phyloP scores from a whole-genome alignment of 2,329 filamentous ascomycete genomes.

The Cercospora janseana region DNA sequence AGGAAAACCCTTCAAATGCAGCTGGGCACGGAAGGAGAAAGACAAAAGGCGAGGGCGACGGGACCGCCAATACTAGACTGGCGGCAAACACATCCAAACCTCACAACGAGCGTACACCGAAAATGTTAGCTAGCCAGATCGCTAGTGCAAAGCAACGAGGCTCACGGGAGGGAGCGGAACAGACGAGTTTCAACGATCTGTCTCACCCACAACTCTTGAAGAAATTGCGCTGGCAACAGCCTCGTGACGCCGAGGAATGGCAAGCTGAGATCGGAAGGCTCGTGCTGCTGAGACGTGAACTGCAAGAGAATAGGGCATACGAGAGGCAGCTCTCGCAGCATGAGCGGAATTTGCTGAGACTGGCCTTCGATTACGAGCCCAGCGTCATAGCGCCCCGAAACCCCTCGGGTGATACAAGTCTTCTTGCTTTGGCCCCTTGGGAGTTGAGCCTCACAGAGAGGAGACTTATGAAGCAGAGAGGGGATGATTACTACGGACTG shows the following conservation, averaged over 20 bases:
- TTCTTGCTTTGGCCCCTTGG: conserved; percentile 15
- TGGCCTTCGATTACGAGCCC: conserved; percentile 13
- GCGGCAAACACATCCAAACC: too few relatives aligned
- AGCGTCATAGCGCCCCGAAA: conserved; percentile 5
- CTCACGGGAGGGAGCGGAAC: too few relatives aligned
- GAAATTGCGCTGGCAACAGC: background rate
- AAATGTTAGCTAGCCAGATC: too few relatives aligned
- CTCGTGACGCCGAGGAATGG: conserved; percentile 2
- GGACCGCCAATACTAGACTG: too few relatives aligned
- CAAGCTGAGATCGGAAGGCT: conserved; percentile 1
- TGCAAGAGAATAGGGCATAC: conserved; percentile 1
- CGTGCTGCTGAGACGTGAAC: background rate
- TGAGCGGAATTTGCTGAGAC: background rate
- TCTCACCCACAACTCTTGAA: background rate
- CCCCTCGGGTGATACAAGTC: background rate
- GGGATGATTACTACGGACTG: background rate
- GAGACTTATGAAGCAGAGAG: background rate
- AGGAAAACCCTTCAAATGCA: too few relatives aligned
- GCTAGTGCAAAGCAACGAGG: too few relatives aligned
- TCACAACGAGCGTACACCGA: too few relatives aligned
- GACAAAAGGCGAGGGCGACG: too few relatives aligned
- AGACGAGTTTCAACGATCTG: too few relatives aligned
- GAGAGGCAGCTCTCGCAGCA: background rate
- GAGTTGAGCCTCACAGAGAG: background rate
- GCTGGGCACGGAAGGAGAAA: too few relatives aligned